phyloP scores from a whole-genome alignment of 2,329 filamentous ascomycete genomes.

The Aspergillus clavatus region DNA sequence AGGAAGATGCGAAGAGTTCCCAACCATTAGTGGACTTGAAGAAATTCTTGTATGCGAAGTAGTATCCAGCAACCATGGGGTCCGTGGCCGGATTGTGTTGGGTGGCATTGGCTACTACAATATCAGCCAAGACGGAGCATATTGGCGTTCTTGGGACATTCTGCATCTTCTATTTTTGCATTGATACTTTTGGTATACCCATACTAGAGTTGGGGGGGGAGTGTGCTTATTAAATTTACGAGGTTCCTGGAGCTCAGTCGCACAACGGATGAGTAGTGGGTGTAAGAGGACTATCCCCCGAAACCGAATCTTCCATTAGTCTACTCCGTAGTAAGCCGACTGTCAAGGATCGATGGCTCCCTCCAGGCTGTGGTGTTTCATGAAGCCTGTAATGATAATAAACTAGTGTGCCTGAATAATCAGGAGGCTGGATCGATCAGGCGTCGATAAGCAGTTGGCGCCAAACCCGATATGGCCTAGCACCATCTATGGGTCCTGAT shows the following conservation, averaged over 20 bases:
- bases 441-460: constrained; percentile 16
- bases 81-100: constrained; percentile 10
- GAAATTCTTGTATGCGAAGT: not conserved
- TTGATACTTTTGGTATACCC: not conserved
- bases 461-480: constrained; percentile 10
- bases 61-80: constrained; percentile 37
- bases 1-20: constrained; percentile 4
- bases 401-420: too few species aligned
- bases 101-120: not conserved
- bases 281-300: too few species aligned
- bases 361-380: too few species aligned
- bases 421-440: constrained; percentile 16
- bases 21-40: constrained; percentile 19
- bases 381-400: too few species aligned
- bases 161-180: not conserved
- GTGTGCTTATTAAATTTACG: too few species aligned
- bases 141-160: not conserved
- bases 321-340: too few species aligned
- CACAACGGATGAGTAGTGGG: too few species aligned
- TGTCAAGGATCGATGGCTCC: too few species aligned
- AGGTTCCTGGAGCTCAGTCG: too few species aligned
- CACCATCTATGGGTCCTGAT: constrained; percentile 7
- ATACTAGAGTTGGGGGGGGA: not conserved
- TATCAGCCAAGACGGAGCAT: not conserved
- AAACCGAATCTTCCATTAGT: too few species aligned